phyloP scores from a whole-genome alignment of 306 rosid genomes.

The Vigna nakashimae region DNA sequence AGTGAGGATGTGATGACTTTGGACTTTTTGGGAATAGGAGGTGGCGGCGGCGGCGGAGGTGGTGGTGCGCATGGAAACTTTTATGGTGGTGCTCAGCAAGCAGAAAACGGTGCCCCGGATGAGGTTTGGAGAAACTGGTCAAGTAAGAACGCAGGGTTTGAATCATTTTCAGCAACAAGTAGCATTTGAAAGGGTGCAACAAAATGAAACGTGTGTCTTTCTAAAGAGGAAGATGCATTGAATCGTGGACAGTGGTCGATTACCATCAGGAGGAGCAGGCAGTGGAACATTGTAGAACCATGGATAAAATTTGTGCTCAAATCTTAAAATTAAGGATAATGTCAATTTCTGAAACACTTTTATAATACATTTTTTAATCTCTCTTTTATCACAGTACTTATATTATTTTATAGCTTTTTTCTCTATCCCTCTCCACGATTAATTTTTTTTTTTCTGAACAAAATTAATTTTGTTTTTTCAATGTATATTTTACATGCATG shows the following conservation, averaged over 20 bases:
- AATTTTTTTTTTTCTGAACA: not conserved
- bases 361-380: not conserved
- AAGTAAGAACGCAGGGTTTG: constrained; percentile 56
- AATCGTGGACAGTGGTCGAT: constrained; percentile 36
- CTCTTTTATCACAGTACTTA: not conserved
- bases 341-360: constrained; percentile 2
- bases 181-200: constrained; percentile 43
- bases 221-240: constrained; percentile 35
- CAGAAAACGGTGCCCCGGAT: constrained; percentile 46
- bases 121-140: constrained; percentile 67
- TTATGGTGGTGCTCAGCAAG: constrained; percentile 47
- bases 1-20: constrained; percentile 65
- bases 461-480: too few species aligned
- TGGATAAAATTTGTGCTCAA: constrained; percentile 6
- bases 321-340: constrained; percentile 14
- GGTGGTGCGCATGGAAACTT: constrained; percentile 54
- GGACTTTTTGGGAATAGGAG: constrained; percentile 79
- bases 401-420: not conserved
- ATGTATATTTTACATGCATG: too few species aligned
- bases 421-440: not conserved
- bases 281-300: constrained; percentile 21
- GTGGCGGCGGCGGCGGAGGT: constrained; percentile 48
- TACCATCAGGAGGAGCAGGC: constrained; percentile 9
- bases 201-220: constrained; percentile 15
- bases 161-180: constrained; percentile 63